Evolutionary conservation across 2,329 filamentous ascomycete genomes (phyloP), one percentile per base, ranked within the genome.

Genomic region (Trichoderma sp.): DNA sequence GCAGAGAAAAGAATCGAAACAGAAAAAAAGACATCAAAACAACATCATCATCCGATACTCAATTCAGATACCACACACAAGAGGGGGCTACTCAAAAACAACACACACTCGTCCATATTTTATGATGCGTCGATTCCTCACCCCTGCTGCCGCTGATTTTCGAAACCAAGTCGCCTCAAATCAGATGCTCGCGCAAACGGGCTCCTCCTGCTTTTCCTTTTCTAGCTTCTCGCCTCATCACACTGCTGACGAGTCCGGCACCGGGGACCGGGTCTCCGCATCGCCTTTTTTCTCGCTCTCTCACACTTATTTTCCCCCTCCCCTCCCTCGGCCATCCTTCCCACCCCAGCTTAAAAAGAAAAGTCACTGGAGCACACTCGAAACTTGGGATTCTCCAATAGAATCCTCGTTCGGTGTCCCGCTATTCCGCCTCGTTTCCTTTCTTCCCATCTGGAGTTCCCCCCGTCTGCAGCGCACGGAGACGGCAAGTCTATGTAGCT

Each of bases 341-440:
- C 41, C 24, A 16, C 33, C 29, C 45, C 24, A 27, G 35, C 29
- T 38, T 45, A 27, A 31, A 31, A 45, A 18, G 11, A 56, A 56
- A 63, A 63, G 29, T 33, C 27, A 63, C 60, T 33, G 59, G 59
- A 63, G n/a, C 45, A 53, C 45, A 33, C 29, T 63, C 29, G 60
- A 63, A 21, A n/a, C 29, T 33, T 63, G 27, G 60, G 60, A 63
- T 63, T 63, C 29, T 9, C 60, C 60, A 63, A 63, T 63, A 21
- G 60, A 21, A 31, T 33, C 31, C 4, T n/a, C 14, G 3, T 16
- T 33, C 24, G 31, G 18, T 45, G 63, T 33, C 66, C 66, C 66
- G 66, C 66, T 14, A 59, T 69, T 69, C 66, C 50, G 66, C 66
- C 66, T 69, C 31, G 66, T 69, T 63, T 16, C 60, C 16, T 56